phyloP scores from a whole-genome alignment of 176 grass and related monocot species.

The Typha latifolia region DNA sequence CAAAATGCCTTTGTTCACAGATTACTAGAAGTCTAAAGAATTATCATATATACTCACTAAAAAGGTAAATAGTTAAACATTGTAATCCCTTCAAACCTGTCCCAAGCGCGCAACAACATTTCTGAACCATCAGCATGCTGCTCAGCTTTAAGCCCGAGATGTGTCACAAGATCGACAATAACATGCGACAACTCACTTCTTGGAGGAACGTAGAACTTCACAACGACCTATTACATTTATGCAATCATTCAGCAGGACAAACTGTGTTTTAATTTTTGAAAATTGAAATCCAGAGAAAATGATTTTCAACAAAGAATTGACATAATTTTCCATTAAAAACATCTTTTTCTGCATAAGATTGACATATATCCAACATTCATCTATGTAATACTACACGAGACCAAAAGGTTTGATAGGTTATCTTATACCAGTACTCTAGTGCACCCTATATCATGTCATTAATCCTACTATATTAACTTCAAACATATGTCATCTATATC shows the following conservation, averaged over 20 bases:
- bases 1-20: no score
- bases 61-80: not conserved
- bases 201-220: conserved; percentile 65
- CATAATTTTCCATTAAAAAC: not conserved
- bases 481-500: no score
- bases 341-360: no score
- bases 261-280: not conserved
- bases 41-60: no score
- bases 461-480: no score
- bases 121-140: conserved; percentile 42
- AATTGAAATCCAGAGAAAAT: not conserved
- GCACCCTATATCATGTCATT: no score
- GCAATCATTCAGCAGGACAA: not conserved
- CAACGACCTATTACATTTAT: conserved; percentile 34
- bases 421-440: no score
- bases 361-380: no score
- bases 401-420: no score
- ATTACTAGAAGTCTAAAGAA: no score
- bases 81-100: conserved; percentile 42
- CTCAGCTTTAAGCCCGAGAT: conserved; percentile 47
- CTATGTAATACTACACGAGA: no score
- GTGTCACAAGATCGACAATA: conserved; percentile 52
- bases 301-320: not conserved
- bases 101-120: conserved; percentile 68
- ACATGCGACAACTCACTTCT: conserved; percentile 43